A percentile compares a stretch with the other conserved stretches of the same genome.
Conservation (phyloP, 441 rosid species). For the Croton laevigatus region DNA sequence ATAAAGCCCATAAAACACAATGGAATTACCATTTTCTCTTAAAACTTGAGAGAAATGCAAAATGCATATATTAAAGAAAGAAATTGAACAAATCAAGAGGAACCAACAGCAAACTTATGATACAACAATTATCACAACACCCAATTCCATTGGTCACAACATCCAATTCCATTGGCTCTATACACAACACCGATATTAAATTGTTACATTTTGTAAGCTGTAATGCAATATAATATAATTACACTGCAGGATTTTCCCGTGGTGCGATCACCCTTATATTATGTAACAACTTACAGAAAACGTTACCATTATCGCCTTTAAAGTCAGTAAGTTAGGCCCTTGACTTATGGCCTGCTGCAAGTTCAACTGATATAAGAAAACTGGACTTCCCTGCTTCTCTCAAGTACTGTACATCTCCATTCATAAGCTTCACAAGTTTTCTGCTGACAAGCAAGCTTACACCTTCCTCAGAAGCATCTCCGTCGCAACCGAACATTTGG, state of each 20-base stretch:
- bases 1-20: background rate
- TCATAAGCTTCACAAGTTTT: constrained; percentile 79
- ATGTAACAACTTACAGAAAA: too few relatives aligned
- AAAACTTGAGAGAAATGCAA: constrained; percentile 2
- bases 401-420: constrained; percentile 88
- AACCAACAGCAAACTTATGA: background rate
- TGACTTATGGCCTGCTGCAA: constrained; percentile 58
- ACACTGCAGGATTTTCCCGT: too few relatives aligned
- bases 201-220: background rate
- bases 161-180: background rate
- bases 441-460: constrained; percentile 71
- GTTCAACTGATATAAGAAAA: constrained; percentile 69
- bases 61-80: background rate
- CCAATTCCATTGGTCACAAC: background rate
- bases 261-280: too few relatives aligned
- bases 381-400: constrained; percentile 79
- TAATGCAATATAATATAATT: too few relatives aligned
- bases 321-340: constrained; percentile 10
- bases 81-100: background rate
- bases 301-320: too few relatives aligned
- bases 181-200: background rate
- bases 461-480: constrained; percentile 76
- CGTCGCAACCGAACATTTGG: constrained; percentile 73
- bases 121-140: background rate
- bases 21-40: constrained; percentile 5